Evolutionary conservation across 208 protist genomes (phyloP).

Genomic region (Crithidia fasciculata): DNA sequence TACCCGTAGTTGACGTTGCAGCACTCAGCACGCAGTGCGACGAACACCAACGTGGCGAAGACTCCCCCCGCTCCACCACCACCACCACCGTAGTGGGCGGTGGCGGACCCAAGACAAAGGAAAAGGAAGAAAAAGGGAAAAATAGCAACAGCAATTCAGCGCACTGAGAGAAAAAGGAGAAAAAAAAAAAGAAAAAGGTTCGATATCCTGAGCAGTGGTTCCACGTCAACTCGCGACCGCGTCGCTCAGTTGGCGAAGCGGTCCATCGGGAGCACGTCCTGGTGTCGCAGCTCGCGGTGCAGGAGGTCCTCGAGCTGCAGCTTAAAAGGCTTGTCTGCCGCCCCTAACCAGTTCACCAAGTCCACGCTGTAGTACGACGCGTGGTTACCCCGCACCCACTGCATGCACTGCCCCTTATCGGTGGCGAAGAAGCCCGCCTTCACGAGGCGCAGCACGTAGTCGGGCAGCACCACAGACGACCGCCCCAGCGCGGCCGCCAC

Average conservation of each 20-base stretch:
- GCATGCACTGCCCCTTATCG: conserved; percentile 47
- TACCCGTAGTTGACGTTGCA: no score
- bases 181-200: conserved; percentile 18
- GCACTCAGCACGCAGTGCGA: no score
- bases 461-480: conserved; percentile 56
- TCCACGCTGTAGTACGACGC: conserved; percentile 60
- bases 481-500: conserved; percentile 56
- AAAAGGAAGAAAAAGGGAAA: no score
- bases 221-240: no score
- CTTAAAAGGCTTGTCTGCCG: conserved; percentile 57
- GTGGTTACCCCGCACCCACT: conserved; percentile 73
- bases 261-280: conserved; percentile 70
- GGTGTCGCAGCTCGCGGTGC: conserved; percentile 51
- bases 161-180: background rate
- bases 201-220: no score
- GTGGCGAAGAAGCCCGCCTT: conserved; percentile 80
- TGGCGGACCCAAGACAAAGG: no score
- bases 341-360: conserved; percentile 69
- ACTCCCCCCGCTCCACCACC: no score
- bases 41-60: no score
- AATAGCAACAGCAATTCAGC: no score
- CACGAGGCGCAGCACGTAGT: conserved; percentile 67
- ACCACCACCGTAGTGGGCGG: no score
- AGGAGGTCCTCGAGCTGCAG: conserved; percentile 73
- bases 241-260: conserved; percentile 38